Percentiles rank a stretch among this genome's conserved stretches.
These are phyloP conservation scores for Epichloe sp. DNA, from an alignment of 2,329 filamentous ascomycete species.

Conservation along the genomic window DNA sequence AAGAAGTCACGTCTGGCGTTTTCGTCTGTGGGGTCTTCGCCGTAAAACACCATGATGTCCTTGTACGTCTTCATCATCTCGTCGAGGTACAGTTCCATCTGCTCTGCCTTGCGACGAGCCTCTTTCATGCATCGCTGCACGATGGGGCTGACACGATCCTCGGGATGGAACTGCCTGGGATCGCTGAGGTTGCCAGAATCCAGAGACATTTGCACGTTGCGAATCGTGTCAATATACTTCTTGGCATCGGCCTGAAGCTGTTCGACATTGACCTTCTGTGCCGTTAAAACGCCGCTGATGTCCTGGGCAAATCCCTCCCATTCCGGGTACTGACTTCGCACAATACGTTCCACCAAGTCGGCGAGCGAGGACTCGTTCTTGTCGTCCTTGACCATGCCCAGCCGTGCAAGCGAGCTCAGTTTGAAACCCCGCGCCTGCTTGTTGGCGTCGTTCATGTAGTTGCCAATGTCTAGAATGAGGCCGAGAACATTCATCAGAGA, in stretches of 20 bases:
- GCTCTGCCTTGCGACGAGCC: slow-evolving; percentile 85
- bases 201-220: slow-evolving; percentile 81
- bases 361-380: slow-evolving; percentile 96
- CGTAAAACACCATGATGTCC: slow-evolving; percentile 93
- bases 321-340: slow-evolving; percentile 89
- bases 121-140: slow-evolving; percentile 96
- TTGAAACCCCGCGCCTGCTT: slow-evolving; percentile 98
- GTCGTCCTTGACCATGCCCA: slow-evolving; percentile 98
- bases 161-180: slow-evolving; percentile 93
- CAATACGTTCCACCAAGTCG: slow-evolving; percentile 90
- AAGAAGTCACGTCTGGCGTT: slow-evolving; percentile 95
- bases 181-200: slow-evolving; percentile 92
- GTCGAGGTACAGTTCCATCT: slow-evolving; percentile 85
- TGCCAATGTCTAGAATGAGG: slow-evolving; percentile 92
- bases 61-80: slow-evolving; percentile 87
- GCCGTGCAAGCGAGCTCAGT: slow-evolving; percentile 77
- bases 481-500: slow-evolving; percentile 92
- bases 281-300: slow-evolving; percentile 62
- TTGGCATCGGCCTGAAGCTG: slow-evolving; percentile 77
- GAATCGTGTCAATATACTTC: slow-evolving; percentile 88
- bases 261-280: slow-evolving; percentile 90
- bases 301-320: slow-evolving; percentile 85
- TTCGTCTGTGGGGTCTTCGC: slow-evolving; percentile 84
- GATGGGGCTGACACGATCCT: slow-evolving; percentile 85
- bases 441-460: slow-evolving; percentile 99